These are phyloP conservation scores for Euphorbia schlechtendalii DNA, from an alignment of 441 rosid species.

Conservation along the genomic window DNA sequence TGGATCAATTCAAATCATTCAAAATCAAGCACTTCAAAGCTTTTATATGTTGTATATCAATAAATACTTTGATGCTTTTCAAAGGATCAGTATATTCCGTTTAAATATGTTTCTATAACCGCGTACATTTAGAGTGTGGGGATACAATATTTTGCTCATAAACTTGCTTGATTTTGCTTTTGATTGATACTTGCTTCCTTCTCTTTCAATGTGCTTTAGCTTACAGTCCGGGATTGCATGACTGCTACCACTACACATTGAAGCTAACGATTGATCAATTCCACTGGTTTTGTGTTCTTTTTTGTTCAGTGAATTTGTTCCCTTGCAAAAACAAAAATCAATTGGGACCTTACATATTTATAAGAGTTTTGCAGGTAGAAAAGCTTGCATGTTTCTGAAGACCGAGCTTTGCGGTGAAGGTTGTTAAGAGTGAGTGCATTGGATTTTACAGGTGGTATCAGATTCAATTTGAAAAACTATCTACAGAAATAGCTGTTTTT, in stretches of 20 bases:
- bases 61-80: neutral
- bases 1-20: neutral
- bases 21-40: neutral
- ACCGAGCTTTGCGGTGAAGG: conserved; percentile 15
- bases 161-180: neutral
- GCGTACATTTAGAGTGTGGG: neutral
- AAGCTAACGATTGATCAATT: conserved; percentile 26
- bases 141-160: neutral
- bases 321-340: neutral
- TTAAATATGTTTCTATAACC: neutral
- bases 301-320: conserved; percentile 14
- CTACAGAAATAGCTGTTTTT: too few species aligned
- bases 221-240: conserved; percentile 28
- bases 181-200: neutral
- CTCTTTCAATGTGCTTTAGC: conserved; percentile 1
- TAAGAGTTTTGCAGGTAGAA: conserved; percentile 41
- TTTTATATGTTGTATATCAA: neutral
- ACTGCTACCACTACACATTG: conserved; percentile 14
- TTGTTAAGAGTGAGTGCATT: conserved; percentile 22
- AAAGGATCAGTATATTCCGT: neutral
- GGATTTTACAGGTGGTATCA: neutral
- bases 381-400: conserved; percentile 37
- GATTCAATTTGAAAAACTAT: too few species aligned
- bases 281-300: conserved; percentile 22
- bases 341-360: conserved; percentile 6